Base-by-base conservation (phyloP, 768 basidiomycete species). In the Nevesoporus exiguus region DNA sequence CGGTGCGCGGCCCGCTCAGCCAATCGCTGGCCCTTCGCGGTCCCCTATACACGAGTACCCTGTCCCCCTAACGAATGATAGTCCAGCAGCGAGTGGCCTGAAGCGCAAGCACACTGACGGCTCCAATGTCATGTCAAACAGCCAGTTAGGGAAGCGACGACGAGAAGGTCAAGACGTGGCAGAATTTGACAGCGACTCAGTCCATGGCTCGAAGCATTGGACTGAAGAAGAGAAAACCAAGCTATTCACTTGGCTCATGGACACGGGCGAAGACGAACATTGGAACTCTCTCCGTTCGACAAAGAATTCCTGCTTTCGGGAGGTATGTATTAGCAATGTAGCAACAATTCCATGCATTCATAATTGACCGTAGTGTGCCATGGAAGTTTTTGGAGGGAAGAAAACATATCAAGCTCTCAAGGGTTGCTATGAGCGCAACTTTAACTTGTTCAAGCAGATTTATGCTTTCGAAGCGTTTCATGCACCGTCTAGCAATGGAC, bases 381-480 rank as follows among this genome's bases (percentile, higher is more conserved):
- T 71, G 24, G 81, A 88, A 52, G 82, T 90, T 7, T 91, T 89
- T 59, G 82, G 78, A 3, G 79, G 80, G 48, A 86, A 88, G 70
- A 91, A 91, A 68, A 87, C 88, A 14, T 90, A 89, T 57, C 87
- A 90, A 64, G 88, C 88, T 1, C 77, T 91, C 51, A 91, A 91
- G 71, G 88, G 88, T 21, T 90, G 88, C 63, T 91, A 88, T 58
- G 88, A 91, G 65, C 86, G 88, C 63, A 90, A 90, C 60, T 88
- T 91, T 60, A 90, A 89, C 60, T 72, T 89, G 15, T 91, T 90
- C 78, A 90, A 87, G 69, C 88, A 90, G 67, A 87, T 91, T 36
- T 85, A 86, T 63, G 77, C 81, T 7, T 87, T 88, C 57, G 86
- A 91, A 66, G 71, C 70, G 13, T 85, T 76, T 50, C 71, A 65